Percentiles rank a stretch among this genome's conserved stretches.
Conservation (phyloP, 129 eudicot genomes). For the Lactuca sativa region DNA sequence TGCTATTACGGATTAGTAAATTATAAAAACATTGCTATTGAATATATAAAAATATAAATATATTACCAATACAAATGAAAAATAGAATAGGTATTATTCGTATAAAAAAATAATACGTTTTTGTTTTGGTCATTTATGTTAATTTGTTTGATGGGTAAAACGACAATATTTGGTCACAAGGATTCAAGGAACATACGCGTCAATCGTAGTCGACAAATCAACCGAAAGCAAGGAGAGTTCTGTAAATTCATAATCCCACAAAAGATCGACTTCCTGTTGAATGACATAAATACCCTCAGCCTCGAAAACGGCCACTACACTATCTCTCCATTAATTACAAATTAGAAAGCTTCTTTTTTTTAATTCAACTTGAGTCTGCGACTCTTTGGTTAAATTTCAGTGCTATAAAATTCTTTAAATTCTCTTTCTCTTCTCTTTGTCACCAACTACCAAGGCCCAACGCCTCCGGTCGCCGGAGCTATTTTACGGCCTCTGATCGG, state of each 20-base stretch:
- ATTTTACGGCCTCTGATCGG: neutral
- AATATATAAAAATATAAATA: neutral
- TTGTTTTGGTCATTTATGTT: neutral
- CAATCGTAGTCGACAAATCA: neutral
- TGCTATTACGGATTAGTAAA: too few relatives aligned
- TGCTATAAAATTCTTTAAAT: slow-evolving; percentile 21
- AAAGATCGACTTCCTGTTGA: neutral
- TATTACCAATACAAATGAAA: neutral
- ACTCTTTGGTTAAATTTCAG: slow-evolving; percentile 20
- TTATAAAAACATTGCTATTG: too few relatives aligned
- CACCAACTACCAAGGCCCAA: neutral
- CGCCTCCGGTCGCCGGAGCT: slow-evolving; percentile 33
- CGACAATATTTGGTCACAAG: neutral
- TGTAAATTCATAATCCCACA: slow-evolving; percentile 1
- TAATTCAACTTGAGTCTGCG: slow-evolving; percentile 8
- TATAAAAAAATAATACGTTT: neutral
- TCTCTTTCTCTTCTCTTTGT: slow-evolving; percentile 19
- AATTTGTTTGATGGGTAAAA: neutral
- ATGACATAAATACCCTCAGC: slow-evolving; percentile 13
- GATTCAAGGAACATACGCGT: neutral
- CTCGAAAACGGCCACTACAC: neutral
- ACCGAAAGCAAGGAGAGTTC: slow-evolving; percentile 55
- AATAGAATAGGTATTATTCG: neutral
- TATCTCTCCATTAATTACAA: neutral
- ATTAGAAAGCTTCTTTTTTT: neutral